These are phyloP conservation scores for Tylopilus felleus DNA, from an alignment of 768 basidiomycete species.

Conservation along the genomic window DNA sequence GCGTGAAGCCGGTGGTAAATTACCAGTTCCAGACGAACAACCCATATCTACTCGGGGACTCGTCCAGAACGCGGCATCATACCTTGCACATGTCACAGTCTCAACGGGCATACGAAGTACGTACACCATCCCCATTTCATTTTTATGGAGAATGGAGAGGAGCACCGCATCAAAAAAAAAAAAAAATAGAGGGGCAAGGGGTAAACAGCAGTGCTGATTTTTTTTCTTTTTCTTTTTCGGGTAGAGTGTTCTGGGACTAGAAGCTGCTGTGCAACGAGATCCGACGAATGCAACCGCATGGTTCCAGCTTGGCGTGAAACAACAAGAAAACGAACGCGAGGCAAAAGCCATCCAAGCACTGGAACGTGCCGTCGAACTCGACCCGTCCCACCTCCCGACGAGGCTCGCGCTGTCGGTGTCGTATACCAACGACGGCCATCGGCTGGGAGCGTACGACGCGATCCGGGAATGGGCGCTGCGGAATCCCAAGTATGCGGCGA, in stretches of 20 bases:
- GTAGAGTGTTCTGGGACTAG: conserved; percentile 83
- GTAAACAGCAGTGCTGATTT: conserved; percentile 16
- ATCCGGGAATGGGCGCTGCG: conserved; percentile 78
- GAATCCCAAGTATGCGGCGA: conserved; percentile 49
- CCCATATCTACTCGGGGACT: conserved; percentile 69
- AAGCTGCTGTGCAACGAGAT: conserved; percentile 83
- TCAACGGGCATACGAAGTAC: conserved; percentile 39
- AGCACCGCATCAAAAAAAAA: neutral
- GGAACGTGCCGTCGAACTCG: conserved; percentile 72
- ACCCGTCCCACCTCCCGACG: conserved; percentile 69
- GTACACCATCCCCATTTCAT: conserved; percentile 18
- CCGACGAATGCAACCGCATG: conserved; percentile 70
- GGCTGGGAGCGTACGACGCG: conserved; percentile 70
- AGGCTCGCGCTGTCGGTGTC: conserved; percentile 92
- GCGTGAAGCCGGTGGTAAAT: conserved; percentile 50
- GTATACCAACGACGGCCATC: conserved; percentile 84
- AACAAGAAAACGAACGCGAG: conserved; percentile 98
- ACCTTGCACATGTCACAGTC: conserved; percentile 30
- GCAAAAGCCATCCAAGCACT: conserved; percentile 85
- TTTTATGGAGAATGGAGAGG: conserved; percentile 12
- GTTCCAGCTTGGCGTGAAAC: conserved; percentile 93
- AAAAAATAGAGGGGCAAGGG: neutral
- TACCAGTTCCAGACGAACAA: conserved; percentile 80
- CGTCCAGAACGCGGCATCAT: conserved; percentile 48
- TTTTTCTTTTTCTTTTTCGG: neutral